Base-by-base conservation (phyloP, 768 basidiomycete genomes). In the Mycena leptocephala region DNA sequence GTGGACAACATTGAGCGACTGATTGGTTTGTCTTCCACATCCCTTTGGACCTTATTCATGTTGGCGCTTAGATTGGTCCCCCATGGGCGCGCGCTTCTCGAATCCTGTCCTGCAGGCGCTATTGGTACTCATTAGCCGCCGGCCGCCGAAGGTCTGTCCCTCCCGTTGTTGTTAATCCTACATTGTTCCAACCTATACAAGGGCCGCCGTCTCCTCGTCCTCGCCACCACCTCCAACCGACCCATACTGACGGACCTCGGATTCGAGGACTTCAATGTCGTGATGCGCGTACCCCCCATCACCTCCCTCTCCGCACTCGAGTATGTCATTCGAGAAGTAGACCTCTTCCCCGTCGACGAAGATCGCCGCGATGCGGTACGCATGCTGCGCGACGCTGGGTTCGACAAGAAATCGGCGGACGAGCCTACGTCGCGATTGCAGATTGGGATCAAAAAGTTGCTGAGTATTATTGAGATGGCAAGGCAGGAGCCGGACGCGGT, bases 71-170 rank as follows among this genome's bases (percentile, higher is more conserved):
- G 98, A 99, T 78, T 99, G 97, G 95, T 97, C 96, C 8, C 96
- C 97, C 5, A 94, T 99, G 86, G 98, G 98, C 3, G 96, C 95
- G n/a, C 90, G 97, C 61, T 99, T 99, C 86, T 99, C 98, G 1
- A 99, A 99, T 83, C 88, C 93, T 10, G 96, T 99, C 6, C 88
- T 99, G 28, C 98, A 99, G 84, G 90, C 97, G 0, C 86, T 99
- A 22, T 87, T 98, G 64, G 97, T 99, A 0, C 88, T 99, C 30
- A 92, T 99, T 75, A 92, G 92, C 56, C 94, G 96, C 76, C 90
- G 95, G 74, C 98, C 98, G 53, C 98, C 98, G 0, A 98, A 98
- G 91, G 97, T 96, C 77, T 59, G 59, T 59, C n/a, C 20, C 48
- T 39, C 3, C 8, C 39, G 14, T 43, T 62, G 13, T 24, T 22